These are phyloP conservation scores for Sporisorium exsertum DNA, from an alignment of 1,284 basidiomycete species.

Conservation along the genomic window DNA sequence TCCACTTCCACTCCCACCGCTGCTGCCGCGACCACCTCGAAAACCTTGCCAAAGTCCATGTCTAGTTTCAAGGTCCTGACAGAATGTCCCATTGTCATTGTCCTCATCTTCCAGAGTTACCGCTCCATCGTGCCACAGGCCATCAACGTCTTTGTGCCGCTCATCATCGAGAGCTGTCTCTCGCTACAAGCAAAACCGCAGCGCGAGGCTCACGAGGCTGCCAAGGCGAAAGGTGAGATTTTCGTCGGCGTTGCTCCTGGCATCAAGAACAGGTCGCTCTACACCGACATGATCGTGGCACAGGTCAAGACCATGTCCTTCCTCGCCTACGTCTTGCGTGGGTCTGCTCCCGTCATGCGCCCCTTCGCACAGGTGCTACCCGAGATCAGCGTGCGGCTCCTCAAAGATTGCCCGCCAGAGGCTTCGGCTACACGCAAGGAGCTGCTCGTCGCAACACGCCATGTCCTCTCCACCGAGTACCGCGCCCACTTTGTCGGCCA, in stretches of 20 bases:
- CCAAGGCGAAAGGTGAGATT: conserved; percentile 79
- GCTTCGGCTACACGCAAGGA: conserved; percentile 82
- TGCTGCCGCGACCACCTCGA: conserved; percentile 27
- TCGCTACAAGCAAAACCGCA: conserved; percentile 81
- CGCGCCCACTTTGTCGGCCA: conserved; percentile 84
- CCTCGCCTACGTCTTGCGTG: conserved; percentile 88
- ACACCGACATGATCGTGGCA: conserved; percentile 88
- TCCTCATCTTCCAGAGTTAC: conserved; percentile 88
- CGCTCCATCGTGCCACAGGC: conserved; percentile 76
- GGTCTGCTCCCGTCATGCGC: conserved; percentile 78
- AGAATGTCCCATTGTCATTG: conserved; percentile 93
- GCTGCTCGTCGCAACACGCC: conserved; percentile 90
- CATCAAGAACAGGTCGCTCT: conserved; percentile 79
- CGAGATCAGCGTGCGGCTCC: conserved; percentile 82
- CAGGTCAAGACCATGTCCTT: conserved; percentile 91
- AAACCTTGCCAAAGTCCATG: conserved; percentile 59
- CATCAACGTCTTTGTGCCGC: conserved; percentile 79
- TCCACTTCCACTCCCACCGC: conserved; percentile 1
- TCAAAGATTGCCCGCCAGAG: conserved; percentile 93
- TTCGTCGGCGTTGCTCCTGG: conserved; percentile 85
- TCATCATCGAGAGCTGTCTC: conserved; percentile 68
- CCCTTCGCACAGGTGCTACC: conserved; percentile 86
- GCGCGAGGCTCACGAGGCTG: conserved; percentile 82
- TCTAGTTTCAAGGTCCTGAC: conserved; percentile 91
- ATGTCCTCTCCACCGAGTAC: conserved; percentile 85